Evolutionary conservation across 2,329 filamentous ascomycete species (phyloP), one percentile per base, ranked within the genome.

Genomic region (Trichoderma atrobrunneum): DNA sequence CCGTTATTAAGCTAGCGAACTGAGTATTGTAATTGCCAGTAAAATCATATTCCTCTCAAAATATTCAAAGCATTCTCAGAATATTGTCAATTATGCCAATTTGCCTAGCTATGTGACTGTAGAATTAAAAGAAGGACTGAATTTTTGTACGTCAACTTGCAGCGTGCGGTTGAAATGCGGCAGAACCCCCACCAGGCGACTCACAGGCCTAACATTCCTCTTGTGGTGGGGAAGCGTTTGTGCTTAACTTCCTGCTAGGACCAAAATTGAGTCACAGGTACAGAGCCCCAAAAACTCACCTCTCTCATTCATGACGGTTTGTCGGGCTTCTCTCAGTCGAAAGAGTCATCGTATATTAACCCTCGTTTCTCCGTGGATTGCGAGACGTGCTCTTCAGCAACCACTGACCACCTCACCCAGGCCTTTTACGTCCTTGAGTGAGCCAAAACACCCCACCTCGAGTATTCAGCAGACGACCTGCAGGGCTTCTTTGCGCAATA

Each of bases 231-330:
- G 70, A 69, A 57, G 56, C n/a, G 32, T 30, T 48, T 60, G 36
- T 59, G 61, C 24, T 72, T 60, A 72, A 67, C 56, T 26, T 70
- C 57, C 57, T 68, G 65, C 65, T 61, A 62, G 18, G 67, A 57
- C 36, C 48, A 65, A 54, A 72, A 69, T 51, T 72, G 70, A 72
- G 70, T 72, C 70, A 72, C 57, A 68, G 70, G 36, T 59, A 69
- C 64, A 16, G 32, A 71, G 64, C 61, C 62, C 51, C 51, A 71
- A 67, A 32, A 67, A 59, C 34, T 56, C 48, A 59, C 69, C 16
- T 21, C 39, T 59, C 65, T 24, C 54, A 72, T 72, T 24, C 54
- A 72, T 72, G 70, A 72, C 68, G 57, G 32, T 39, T 69, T 62
- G 70, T 28, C 70, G 59, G 70, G 30, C 51, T 69, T 72, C 54